These are phyloP conservation scores for Chlorella sp. DNA, from an alignment of 139 green algal species.

Conservation along the genomic window DNA sequence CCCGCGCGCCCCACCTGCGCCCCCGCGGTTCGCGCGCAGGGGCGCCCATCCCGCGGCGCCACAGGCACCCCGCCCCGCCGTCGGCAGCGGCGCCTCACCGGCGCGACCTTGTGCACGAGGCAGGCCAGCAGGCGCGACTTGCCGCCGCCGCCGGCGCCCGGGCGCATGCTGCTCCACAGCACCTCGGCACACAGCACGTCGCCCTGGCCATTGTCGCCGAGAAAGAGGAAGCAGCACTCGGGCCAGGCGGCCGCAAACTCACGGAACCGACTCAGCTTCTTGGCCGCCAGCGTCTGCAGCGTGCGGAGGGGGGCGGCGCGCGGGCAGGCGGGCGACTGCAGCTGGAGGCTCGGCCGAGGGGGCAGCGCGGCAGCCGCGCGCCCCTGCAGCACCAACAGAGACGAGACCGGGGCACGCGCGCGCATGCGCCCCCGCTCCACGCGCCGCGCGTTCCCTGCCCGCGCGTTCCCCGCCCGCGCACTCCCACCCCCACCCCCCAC, in stretches of 20 bases:
- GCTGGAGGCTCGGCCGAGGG: not conserved
- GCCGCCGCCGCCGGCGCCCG: slow-evolving; percentile 7
- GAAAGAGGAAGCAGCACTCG: slow-evolving; percentile 60
- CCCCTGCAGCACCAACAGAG: too few relatives aligned
- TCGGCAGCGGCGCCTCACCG: too few relatives aligned
- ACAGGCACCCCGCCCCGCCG: too few relatives aligned
- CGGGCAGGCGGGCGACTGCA: not conserved
- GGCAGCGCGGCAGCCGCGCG: too few relatives aligned
- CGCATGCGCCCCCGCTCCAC: too few relatives aligned
- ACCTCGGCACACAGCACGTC: slow-evolving; percentile 62
- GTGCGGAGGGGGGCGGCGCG: slow-evolving; percentile 14
- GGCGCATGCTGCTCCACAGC: slow-evolving; percentile 35
- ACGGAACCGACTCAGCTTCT: slow-evolving; percentile 55
- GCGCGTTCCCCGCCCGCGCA: too few relatives aligned
- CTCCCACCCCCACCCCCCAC: too few relatives aligned
- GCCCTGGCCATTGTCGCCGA: slow-evolving; percentile 73
- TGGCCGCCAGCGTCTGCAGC: slow-evolving; percentile 48
- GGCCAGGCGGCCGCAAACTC: slow-evolving; percentile 63
- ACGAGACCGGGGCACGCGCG: too few relatives aligned
- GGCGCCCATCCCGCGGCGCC: too few relatives aligned
- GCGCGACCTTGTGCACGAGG: slow-evolving; percentile 51
- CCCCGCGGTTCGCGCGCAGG: too few relatives aligned
- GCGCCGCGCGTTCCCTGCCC: too few relatives aligned
- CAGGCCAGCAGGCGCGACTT: slow-evolving; percentile 41
- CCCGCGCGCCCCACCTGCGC: not conserved